These are phyloP conservation scores for Tulasnella sp. DNA, from an alignment of 768 basidiomycete genomes.

Conservation along the genomic window DNA sequence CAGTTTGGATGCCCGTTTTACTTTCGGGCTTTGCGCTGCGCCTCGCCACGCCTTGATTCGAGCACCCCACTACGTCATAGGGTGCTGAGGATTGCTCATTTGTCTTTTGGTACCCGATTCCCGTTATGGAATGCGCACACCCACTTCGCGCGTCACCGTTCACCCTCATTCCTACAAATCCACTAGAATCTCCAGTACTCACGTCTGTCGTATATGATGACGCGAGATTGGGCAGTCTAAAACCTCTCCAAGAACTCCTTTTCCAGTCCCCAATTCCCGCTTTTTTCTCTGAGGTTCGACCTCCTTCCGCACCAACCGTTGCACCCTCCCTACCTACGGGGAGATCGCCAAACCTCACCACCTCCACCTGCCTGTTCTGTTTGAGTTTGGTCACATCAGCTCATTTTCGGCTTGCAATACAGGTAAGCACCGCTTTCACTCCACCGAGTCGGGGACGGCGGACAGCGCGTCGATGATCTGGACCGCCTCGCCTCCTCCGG, in stretches of 20 bases:
- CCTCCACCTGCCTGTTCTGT: background rate
- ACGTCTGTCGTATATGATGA: background rate
- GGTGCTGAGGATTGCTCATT: background rate
- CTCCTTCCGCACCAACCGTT: background rate
- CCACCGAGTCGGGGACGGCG: background rate
- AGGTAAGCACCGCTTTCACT: conserved; percentile 1
- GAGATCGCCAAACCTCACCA: background rate
- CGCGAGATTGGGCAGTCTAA: background rate
- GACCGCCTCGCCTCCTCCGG: background rate
- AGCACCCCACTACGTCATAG: conserved; percentile 3
- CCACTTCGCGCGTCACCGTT: background rate
- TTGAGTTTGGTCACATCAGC: background rate
- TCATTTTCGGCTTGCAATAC: background rate
- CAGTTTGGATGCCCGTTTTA: background rate
- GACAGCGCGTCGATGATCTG: background rate
- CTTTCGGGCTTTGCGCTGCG: background rate
- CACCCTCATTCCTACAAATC: background rate
- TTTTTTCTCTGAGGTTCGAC: background rate
- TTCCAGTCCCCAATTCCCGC: background rate
- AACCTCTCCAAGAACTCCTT: background rate
- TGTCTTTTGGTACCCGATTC: background rate
- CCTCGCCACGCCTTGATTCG: background rate
- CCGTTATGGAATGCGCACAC: background rate
- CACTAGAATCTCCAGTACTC: background rate
- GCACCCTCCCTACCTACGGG: background rate